These are phyloP conservation scores for Sordariomycetes sp. DNA, from an alignment of 2,329 filamentous ascomycete species.

Conservation along the genomic window DNA sequence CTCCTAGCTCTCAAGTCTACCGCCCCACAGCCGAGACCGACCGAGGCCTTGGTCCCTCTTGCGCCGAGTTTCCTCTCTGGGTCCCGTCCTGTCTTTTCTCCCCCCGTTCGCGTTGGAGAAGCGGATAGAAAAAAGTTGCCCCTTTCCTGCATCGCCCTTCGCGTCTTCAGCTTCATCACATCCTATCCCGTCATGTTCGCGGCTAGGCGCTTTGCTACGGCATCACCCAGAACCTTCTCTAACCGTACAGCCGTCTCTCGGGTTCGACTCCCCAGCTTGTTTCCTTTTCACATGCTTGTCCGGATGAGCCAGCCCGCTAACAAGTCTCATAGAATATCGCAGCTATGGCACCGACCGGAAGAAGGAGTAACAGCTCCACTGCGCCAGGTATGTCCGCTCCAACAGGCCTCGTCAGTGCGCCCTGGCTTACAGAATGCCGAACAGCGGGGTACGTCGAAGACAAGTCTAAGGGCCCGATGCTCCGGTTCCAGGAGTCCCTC, in stretches of 20 bases:
- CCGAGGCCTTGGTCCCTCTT: not conserved
- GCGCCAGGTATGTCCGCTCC: conserved; percentile 27
- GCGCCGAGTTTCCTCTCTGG: not conserved
- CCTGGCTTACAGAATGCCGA: not conserved
- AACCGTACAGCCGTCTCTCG: not conserved
- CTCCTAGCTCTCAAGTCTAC: not conserved
- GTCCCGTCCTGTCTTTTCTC: not conserved
- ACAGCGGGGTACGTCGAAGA: conserved; percentile 64
- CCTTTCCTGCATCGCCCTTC: not conserved
- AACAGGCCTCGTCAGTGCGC: not conserved
- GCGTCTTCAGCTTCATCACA: conserved; percentile 2
- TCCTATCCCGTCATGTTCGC: conserved; percentile 6
- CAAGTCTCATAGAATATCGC: conserved; percentile 14
- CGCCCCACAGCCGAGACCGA: not conserved
- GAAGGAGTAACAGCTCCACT: conserved; percentile 44
- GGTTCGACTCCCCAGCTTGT: not conserved
- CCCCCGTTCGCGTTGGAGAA: not conserved
- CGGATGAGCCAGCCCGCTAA: not conserved
- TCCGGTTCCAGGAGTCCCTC: conserved; percentile 77
- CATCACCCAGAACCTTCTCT: not conserved
- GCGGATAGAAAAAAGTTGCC: not conserved
- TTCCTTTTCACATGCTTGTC: not conserved
- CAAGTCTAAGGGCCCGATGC: conserved; percentile 63
- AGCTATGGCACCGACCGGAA: conserved; percentile 38
- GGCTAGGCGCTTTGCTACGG: conserved; percentile 4